These are phyloP conservation scores for Coemansia reversa DNA, from an alignment of 192 early-diverging fungal species.

Conservation along the genomic window DNA sequence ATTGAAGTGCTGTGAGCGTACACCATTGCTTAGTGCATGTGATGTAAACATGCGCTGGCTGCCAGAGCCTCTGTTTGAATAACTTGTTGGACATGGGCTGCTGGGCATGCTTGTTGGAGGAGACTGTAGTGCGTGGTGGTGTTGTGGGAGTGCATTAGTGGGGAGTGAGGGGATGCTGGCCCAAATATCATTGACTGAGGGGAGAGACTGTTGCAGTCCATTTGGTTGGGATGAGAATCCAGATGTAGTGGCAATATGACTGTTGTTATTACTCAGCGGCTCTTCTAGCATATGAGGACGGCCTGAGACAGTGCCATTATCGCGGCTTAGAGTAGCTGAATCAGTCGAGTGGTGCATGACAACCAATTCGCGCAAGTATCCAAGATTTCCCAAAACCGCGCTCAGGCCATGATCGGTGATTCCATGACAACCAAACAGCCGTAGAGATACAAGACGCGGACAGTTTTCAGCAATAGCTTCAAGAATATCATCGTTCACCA, in stretches of 20 bases:
- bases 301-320: neutral
- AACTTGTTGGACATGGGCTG: slow-evolving; percentile 30
- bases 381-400: slow-evolving; percentile 46
- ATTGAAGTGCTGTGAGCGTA: slow-evolving; percentile 48
- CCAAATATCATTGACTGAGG: slow-evolving; percentile 42
- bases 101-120: slow-evolving; percentile 34
- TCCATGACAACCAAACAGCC: slow-evolving; percentile 53
- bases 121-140: slow-evolving; percentile 6
- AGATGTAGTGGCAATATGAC: neutral
- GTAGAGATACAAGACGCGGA: slow-evolving; percentile 42
- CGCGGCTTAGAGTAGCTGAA: neutral
- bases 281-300: too few species aligned
- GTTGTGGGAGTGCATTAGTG: slow-evolving; percentile 20
- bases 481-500: slow-evolving; percentile 51
- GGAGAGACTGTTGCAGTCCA: slow-evolving; percentile 18
- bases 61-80: slow-evolving; percentile 9
- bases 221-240: neutral
- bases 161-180: slow-evolving; percentile 44
- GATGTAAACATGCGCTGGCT: slow-evolving; percentile 43
- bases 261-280: too few species aligned
- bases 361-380: slow-evolving; percentile 51
- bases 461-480: slow-evolving; percentile 49
- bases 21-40: slow-evolving; percentile 41
- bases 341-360: slow-evolving; percentile 48
- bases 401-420: slow-evolving; percentile 52